These are phyloP conservation scores for Termitomyces heimii DNA, from an alignment of 768 basidiomycete genomes.

Conservation along the genomic window DNA sequence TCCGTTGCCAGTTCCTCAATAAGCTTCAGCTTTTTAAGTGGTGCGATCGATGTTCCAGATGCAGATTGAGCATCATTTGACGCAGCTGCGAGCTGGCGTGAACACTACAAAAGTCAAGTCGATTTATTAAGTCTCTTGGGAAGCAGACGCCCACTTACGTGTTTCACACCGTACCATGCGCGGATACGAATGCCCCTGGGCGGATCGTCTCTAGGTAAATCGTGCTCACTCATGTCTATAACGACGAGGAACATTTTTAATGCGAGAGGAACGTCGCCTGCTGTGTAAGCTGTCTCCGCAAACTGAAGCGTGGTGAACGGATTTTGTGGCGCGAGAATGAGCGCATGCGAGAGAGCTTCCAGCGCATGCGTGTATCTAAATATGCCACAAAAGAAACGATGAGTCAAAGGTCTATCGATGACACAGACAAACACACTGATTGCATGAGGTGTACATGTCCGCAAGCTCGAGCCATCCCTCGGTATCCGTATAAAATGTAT, in stretches of 20 bases:
- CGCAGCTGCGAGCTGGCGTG: conserved; percentile 46
- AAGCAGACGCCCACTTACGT: conserved; percentile 40
- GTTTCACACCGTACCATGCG: conserved; percentile 82
- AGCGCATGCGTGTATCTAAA: conserved; percentile 67
- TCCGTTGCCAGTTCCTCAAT: conserved; percentile 74
- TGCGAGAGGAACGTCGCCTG: conserved; percentile 67
- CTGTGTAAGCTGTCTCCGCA: conserved; percentile 85
- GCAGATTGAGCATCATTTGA: conserved; percentile 34
- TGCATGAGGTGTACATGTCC: conserved; percentile 68
- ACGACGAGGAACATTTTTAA: conserved; percentile 75
- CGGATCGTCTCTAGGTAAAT: conserved; percentile 34
- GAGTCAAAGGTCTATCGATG: neutral
- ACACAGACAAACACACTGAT: conserved; percentile 48
- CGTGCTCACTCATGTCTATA: conserved; percentile 71
- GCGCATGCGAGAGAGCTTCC: conserved; percentile 73
- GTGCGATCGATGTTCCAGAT: conserved; percentile 52
- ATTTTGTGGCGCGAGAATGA: conserved; percentile 82
- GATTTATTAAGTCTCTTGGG: neutral
- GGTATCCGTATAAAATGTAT: conserved; percentile 84
- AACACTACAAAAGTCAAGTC: conserved; percentile 36
- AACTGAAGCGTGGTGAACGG: conserved; percentile 79
- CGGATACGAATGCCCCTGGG: conserved; percentile 55
- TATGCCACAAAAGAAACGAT: neutral
- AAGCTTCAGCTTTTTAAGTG: conserved; percentile 39
- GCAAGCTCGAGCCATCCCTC: conserved; percentile 88